Base-by-base conservation (phyloP, 2,329 filamentous ascomycete species). In the Pseudopyrenochaeta lycopersici region DNA sequence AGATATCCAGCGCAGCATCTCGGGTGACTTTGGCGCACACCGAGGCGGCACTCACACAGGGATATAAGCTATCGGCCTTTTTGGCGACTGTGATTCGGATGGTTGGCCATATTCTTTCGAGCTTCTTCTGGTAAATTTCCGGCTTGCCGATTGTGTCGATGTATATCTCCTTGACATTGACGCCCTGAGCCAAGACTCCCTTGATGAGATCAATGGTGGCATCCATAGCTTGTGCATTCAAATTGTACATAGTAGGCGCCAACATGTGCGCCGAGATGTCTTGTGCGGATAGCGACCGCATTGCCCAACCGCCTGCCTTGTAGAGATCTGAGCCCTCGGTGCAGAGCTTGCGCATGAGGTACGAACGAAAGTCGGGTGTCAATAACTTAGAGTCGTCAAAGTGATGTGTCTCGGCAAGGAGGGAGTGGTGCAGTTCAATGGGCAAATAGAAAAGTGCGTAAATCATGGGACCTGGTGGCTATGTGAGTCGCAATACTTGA, bases 341-440 rank as follows among this genome's bases (percentile, higher is more conserved):
- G 81, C 92, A 96, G 40, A 97, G 85, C 2, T 83, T 82, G 54
- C 81, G 79, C 85, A 89, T 88, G 29, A 98, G 85, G 7, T 82
- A 77, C 12, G 90, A 88, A 60, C 94, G 91, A 32, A 94, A 86
- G n/a, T 82, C 80, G 0, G 93, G 86, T 0, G 90, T 96, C 33
- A 98, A 86, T 4, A 92, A 91, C 79, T 98, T 98, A 74, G 90
- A 96, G 81, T 98, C 94, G 81, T 97, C 90, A 78, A 97, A 97
- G 80, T 89, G 90, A 80, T 97, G 89, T 3, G 87, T 86, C 31
- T 85, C 78, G 46, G 91, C 89, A 18, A 98, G 87, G 23, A 97
- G 86, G 1, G 89, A 84, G 70, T 89, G 87, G 58, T 88, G 84
- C 31, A 82, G 73, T 21, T 88, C 85, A 23, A 87, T 80, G 0